Conservation (phyloP, 306 rosid genomes). For the Lathyrus aphaca region DNA sequence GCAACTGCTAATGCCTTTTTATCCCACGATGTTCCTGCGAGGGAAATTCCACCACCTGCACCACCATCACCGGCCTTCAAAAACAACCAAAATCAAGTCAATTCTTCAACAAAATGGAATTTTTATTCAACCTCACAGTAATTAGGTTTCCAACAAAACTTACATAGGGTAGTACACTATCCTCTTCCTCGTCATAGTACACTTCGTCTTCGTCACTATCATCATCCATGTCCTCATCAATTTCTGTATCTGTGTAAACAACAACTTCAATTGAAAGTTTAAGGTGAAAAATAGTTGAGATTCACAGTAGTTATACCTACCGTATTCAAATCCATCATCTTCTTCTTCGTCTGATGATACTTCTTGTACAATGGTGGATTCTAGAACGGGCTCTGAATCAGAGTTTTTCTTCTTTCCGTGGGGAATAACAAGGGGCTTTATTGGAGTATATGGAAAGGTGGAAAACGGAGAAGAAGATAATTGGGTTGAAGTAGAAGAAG, state of each 20-base stretch:
- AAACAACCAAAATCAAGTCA: not conserved
- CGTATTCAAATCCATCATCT: constrained; percentile 43
- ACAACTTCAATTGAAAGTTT: constrained; percentile 1
- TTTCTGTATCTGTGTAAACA: constrained; percentile 45
- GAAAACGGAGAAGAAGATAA: constrained; percentile 29
- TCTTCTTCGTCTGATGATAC: constrained; percentile 58
- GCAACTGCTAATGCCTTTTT: constrained; percentile 76
- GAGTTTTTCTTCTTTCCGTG: constrained; percentile 54
- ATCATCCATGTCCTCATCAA: constrained; percentile 40
- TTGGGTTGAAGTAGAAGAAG: constrained; percentile 26
- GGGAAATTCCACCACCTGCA: constrained; percentile 86
- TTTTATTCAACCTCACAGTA: not conserved
- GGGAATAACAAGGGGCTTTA: constrained; percentile 29
- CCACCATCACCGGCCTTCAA: constrained; percentile 90
- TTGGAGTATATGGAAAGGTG: constrained; percentile 37
- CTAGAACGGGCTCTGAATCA: constrained; percentile 54
- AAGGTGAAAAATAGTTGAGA: not conserved
- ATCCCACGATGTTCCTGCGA: constrained; percentile 95
- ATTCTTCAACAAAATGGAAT: not conserved
- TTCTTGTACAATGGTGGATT: constrained; percentile 59
- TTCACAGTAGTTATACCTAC: constrained; percentile 18
- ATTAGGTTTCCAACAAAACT: constrained; percentile 30
- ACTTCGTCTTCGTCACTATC: not conserved
- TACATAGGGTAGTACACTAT: constrained; percentile 61
- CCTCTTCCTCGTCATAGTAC: constrained; percentile 3